phyloP scores from a whole-genome alignment of 1,139 yeast genomes.

The Torulaspora pretoriensis region DNA sequence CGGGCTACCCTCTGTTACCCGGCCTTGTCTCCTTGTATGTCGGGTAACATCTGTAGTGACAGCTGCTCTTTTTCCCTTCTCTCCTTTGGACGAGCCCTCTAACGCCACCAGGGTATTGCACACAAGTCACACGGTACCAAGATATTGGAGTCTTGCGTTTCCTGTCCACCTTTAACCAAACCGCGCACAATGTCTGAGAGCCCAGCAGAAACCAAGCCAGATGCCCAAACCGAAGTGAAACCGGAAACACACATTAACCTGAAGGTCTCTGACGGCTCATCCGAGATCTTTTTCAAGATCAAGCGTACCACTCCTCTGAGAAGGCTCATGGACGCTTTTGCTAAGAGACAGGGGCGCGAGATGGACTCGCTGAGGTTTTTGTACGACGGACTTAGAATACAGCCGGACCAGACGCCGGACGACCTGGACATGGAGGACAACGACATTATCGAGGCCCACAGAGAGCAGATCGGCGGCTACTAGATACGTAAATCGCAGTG shows the following conservation, averaged over 20 bases:
- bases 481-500: background rate
- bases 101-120: too few relatives aligned
- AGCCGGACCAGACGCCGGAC: constrained; percentile 87
- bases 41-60: too few relatives aligned
- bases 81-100: too few relatives aligned
- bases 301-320: constrained; percentile 88
- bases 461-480: constrained; percentile 73
- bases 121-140: background rate
- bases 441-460: constrained; percentile 96
- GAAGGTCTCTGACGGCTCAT: constrained; percentile 88
- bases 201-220: constrained; percentile 38
- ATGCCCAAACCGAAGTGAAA: constrained; percentile 57
- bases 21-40: too few relatives aligned
- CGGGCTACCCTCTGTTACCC: too few relatives aligned
- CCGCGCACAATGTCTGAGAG: constrained; percentile 31
- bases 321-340: constrained; percentile 96
- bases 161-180: background rate
- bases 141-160: background rate
- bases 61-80: too few relatives aligned
- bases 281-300: constrained; percentile 94
- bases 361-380: constrained; percentile 78
- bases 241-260: constrained; percentile 78
- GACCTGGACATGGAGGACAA: constrained; percentile 90
- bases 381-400: constrained; percentile 88
- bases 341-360: constrained; percentile 94